Evolutionary conservation across 345 rosid species (phyloP), one percentile per base, ranked within the genome.

Genomic region (Pseudoturritis turrita): DNA sequence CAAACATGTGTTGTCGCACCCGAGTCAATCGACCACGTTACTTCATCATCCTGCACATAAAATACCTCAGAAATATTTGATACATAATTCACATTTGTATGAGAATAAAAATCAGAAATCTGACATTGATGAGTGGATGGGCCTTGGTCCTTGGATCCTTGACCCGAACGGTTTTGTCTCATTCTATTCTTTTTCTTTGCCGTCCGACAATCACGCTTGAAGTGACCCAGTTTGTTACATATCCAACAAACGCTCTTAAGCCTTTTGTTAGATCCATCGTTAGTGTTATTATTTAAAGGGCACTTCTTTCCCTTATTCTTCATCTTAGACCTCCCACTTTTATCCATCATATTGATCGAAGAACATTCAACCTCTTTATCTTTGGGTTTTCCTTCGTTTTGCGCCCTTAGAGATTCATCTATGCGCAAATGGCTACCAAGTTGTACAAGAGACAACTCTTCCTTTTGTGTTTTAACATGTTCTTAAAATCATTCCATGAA

Each of bases 401-500:
- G 41, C 19, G 5, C 12, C 12, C 54, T 45, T 15, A 62, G 7
- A 44, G 40, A 43, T 26, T 62, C 53, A 6, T 44, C 10, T 62
- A 28, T 62, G 7, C 26, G 17, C 11, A 62, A 44, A 44, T 44
- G 40, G 60, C 40, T 54, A 17, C 43, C 67, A 44, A 15, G 15
- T 47, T 47, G 33, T 47, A 45, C 69, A 31, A 47, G 69, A 64
- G 57, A 19, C 45, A 64, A 28, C 28, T 64, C 28, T 63, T 45
- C 17, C 0, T 63, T 64, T 2, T 46, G 31, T 46, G 33, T 64
- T 47, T 64, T 6, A 47, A 2, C 10, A 14, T 41, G 15, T 4
- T 25, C 13, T 5, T 4, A 2, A 61, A 23, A n/a, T 44, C 36
- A 7, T 44, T 43, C 53, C 25, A 43, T n/a, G 37, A 25, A 6